These are phyloP conservation scores for Rhizopus arrhizus DNA, from an alignment of 371 early-diverging fungal genomes.

Conservation along the genomic window DNA sequence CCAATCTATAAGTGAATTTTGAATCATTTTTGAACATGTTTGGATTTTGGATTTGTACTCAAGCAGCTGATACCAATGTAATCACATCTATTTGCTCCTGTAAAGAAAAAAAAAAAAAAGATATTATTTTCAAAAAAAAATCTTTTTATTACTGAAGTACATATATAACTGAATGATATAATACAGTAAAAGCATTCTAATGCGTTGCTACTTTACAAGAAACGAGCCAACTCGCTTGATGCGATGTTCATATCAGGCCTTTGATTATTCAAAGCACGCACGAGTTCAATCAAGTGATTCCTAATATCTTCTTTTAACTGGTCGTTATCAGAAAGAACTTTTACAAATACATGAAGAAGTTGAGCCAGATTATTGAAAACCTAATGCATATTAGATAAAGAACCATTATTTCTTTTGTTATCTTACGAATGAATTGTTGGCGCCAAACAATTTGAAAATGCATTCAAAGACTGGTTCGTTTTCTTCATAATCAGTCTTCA, in stretches of 20 bases:
- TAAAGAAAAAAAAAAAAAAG: no score
- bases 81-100: no score
- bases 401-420: slow-evolving; percentile 28
- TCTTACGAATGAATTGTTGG: slow-evolving; percentile 36
- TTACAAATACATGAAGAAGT: slow-evolving; percentile 46
- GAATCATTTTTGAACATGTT: no score
- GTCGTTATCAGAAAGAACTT: slow-evolving; percentile 51
- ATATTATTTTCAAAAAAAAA: no score
- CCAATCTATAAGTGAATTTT: no score
- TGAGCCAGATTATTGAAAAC: slow-evolving; percentile 25
- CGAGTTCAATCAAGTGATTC: slow-evolving; percentile 57
- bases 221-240: slow-evolving; percentile 40
- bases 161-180: no score
- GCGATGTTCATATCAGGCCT: slow-evolving; percentile 40
- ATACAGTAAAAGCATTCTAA: no score
- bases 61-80: no score
- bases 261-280: slow-evolving; percentile 51
- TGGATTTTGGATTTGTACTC: no score
- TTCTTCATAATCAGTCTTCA: slow-evolving; percentile 79
- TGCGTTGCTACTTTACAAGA: slow-evolving; percentile 13
- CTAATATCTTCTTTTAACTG: slow-evolving; percentile 57
- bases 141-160: no score
- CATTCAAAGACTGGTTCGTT: slow-evolving; percentile 79
- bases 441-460: slow-evolving; percentile 60
- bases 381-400: slow-evolving; percentile 31